Conservation (phyloP, 2,329 filamentous ascomycete genomes). For the Botrytis fragariae region DNA sequence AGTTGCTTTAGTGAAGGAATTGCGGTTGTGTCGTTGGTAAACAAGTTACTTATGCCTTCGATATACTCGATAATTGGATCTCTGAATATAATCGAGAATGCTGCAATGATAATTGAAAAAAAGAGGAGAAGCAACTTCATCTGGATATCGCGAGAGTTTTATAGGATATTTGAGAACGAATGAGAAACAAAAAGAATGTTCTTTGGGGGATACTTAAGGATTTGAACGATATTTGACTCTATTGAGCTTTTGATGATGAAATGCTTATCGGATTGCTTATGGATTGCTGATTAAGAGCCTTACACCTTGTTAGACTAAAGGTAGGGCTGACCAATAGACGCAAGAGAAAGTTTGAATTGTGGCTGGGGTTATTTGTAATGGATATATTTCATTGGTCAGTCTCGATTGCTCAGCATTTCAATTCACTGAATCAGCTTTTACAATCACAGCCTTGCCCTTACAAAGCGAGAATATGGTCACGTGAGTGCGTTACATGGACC, state of each 20-base stretch:
- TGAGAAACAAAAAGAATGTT: conserved; percentile 3
- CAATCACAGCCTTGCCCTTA: conserved; percentile 4
- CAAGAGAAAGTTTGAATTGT: neutral
- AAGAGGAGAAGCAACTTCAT: conserved; percentile 35
- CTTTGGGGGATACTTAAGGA: conserved; percentile 2
- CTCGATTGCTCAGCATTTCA: neutral
- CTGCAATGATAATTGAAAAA: conserved; percentile 33
- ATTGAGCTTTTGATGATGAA: conserved; percentile 14
- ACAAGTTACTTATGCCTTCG: conserved; percentile 23
- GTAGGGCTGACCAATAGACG: neutral
- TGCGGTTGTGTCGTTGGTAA: conserved; percentile 23
- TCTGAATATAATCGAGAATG: conserved; percentile 32
- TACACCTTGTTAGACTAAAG: neutral
- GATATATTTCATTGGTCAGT: neutral
- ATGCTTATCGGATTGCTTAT: conserved; percentile 21
- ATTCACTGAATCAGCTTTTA: neutral
- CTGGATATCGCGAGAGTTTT: conserved; percentile 8
- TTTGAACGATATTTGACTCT: neutral
- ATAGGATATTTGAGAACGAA: conserved; percentile 1
- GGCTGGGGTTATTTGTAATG: neutral
- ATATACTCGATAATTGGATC: conserved; percentile 28
- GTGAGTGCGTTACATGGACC: too few relatives aligned
- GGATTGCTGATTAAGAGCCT: conserved; percentile 15
- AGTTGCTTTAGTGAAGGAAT: conserved; percentile 23
- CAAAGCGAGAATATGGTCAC: too few relatives aligned